Conservation (phyloP, 495 filamentous ascomycete genomes). For the Tuber umbilicatum region DNA sequence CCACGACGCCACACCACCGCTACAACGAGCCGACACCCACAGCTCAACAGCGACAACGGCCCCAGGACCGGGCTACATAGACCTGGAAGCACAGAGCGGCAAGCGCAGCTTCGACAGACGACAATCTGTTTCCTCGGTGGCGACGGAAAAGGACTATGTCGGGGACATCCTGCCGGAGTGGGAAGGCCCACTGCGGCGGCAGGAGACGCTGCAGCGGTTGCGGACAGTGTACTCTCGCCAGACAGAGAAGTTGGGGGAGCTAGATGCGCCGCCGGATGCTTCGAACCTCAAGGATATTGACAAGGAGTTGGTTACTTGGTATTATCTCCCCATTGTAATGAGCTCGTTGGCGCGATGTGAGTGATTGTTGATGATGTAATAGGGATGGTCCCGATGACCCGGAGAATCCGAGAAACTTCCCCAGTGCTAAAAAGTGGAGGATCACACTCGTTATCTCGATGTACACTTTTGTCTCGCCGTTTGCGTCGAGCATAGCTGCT, state of each 20-base stretch:
- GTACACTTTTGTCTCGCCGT: constrained; percentile 67
- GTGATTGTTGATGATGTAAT: constrained; percentile 7
- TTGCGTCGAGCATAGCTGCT: constrained; percentile 62
- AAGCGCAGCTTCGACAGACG: constrained; percentile 17
- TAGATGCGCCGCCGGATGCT: constrained; percentile 38
- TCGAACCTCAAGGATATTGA: constrained; percentile 34
- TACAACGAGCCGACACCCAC: not conserved
- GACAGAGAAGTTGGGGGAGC: constrained; percentile 29
- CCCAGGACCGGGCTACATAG: constrained; percentile 15
- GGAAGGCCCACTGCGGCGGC: constrained; percentile 26
- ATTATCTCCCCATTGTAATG: not conserved
- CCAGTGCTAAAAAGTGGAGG: constrained; percentile 45
- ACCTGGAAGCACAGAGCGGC: constrained; percentile 28
- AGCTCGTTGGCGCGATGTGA: not conserved
- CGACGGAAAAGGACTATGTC: constrained; percentile 27
- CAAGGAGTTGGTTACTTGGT: constrained; percentile 39
- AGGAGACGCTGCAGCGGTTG: constrained; percentile 31
- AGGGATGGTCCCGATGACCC: constrained; percentile 43
- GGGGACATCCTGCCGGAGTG: constrained; percentile 17
- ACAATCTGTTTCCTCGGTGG: constrained; percentile 26
- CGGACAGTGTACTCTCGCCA: constrained; percentile 30
- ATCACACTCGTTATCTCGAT: constrained; percentile 44
- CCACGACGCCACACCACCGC: not conserved
- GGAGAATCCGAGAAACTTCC: constrained; percentile 47
- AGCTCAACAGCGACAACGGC: not conserved